Evolutionary conservation across 768 basidiomycete species (phyloP), one percentile per base, ranked within the genome.

Genomic region (Lentinula edodes): DNA sequence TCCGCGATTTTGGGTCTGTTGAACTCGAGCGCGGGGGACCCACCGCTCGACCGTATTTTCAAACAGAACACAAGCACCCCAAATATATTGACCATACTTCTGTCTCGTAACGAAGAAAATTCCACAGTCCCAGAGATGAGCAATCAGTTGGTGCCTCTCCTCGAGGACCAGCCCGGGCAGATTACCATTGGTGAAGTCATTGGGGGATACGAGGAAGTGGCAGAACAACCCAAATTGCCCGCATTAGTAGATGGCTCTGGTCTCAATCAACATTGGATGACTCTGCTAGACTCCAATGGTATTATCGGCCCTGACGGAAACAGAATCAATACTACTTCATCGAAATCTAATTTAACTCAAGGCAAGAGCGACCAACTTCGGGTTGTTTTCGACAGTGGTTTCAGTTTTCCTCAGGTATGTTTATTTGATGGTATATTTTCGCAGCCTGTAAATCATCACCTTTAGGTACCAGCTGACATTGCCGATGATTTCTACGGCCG

Each of bases 281-380:
- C 64, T 32, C 42, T 65, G 13, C 35, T 65, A 10, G 50, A 64
- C 36, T 48, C 63, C 9, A 58, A 67, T 36, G 64, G 62, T 13
- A 66, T 71, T 18, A 71, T 67, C 52, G 70, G 67, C 9, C 69
- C 68, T 7, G 61, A 68, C 45, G 68, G 70, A 15, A 58, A 69
- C 41, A 41, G 50, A 5, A 62, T 70, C 20, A 56, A 45, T 5
- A 53, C 61, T 6, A 52, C 38, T n/a, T 64, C 69, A 2, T 52
- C 58, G 16, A 64, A 66, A 5, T 41, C 55, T 6, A 64, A 65
- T 20, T 50, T 46, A 10, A 55, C 45, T 41, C 42, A 61, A 50
- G 63, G 62, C 46, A 63, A 58, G 20, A 60, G 52, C 6, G 62
- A 61, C n/a, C 58, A 65, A 45, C 63, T 67, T 8, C 58, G 62